Base-by-base conservation (phyloP, 345 rosid genomes). In the Eucalyptus camaldulensis region DNA sequence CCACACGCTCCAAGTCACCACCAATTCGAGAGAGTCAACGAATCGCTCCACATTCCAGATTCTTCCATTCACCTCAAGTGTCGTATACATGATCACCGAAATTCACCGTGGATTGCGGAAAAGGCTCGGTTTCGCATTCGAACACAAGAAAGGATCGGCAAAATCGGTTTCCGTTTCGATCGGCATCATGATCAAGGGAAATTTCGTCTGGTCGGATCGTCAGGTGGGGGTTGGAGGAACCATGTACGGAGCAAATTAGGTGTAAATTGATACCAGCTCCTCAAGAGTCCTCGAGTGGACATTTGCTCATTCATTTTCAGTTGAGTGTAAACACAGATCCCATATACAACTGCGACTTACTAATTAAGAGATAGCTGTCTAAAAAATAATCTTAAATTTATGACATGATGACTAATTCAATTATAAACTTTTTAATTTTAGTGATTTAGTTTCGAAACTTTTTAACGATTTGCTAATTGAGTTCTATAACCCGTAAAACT, bases 321-420 rank as follows among this genome's bases (percentile, higher is more conserved):
- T 7, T 1, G 25, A 21, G 25, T 53, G 10, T 53, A 53, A 53
- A 53, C 58, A 53, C 25, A 53, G 25, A 21, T 53, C 58, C 5
- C 2, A 21, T 21, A 53, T 21, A 5, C 5, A 53, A 4, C 58
- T 2, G 58, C 8, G 58, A 19, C 10, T 53, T 53, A 21, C 25
- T 19, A 53, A 53, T 53, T 53, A 53, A 8, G 10, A 22, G 25
- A 27, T 5, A 27, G 4, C 6, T 10, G 11, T 31, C 40, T 2
- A 31, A 21, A 67, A 67, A 31, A 67, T 53, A 53, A 3, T 8
- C 3, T 3, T 17, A 33, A 33, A 69, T 5, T 3, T 17, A 17
- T 17, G 37, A 33, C 3, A 14, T 0, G 9, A 0, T 0, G 5
- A 1, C 33, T 8, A n/a, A 65, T 69, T 69, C 7, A 8, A 6